Base-by-base conservation (phyloP, 2,329 filamentous ascomycete genomes). In the Fusarium aywerte region DNA sequence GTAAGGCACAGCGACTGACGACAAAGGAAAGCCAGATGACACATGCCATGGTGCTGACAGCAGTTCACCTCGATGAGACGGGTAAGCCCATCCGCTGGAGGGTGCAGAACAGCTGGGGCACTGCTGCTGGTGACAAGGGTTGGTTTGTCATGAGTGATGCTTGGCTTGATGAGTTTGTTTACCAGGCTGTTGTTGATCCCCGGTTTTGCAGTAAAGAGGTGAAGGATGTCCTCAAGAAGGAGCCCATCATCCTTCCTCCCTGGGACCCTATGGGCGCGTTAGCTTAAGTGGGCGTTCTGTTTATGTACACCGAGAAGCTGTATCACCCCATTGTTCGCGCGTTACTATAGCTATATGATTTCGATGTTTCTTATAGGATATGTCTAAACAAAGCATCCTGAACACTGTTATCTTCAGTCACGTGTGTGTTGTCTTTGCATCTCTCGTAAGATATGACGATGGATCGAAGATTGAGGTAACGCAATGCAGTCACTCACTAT, bases 21-120 rank as follows among this genome's bases (percentile, higher is more conserved):
- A 90, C 89, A 1, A 89, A 91, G 12, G 93, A 96, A 79, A 90
- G 87, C 53, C 84, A 87, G 49, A 96, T 97, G 93, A 97, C 93
- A 1, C 93, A 97, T 73, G 93, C 93, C 6, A 97, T 97, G 93
- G 92, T 96, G 0, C 79, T 97, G 64, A 97, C 92, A 4, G 93
- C 88, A 1, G 93, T 97, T 43, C 93, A 97, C 74, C 77, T 96
- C 4, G 89, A 91, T 61, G 81, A 85, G 60, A 79, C 76, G 2
- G 89, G 87, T 2, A 85, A 87, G 77, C 84, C 88, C 3, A 86
- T 93, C 2, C 82, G 93, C 42, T 97, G 93, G 93, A 83, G 92
- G 53, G 92, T 97, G 8, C 90, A 97, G 84, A 97, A 97, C 76
- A 91, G 87, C 56, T 97, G 93, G 93, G 92, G 91, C 13, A 83